Evolutionary conservation across 805 yeast genomes (phyloP), one percentile per base, ranked within the genome.

Genomic region (Candida montana): DNA sequence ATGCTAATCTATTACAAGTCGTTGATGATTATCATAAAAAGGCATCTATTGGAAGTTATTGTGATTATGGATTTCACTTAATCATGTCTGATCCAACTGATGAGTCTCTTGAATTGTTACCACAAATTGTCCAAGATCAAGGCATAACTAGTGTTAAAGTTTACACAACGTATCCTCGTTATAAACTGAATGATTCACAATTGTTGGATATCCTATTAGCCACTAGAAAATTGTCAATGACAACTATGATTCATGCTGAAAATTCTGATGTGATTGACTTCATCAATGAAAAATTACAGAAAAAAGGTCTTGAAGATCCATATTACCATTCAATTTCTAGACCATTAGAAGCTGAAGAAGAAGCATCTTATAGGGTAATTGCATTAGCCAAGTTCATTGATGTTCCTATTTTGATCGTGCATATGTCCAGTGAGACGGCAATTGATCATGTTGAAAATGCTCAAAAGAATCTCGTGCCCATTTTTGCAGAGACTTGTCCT

Each of bases 191-290:
- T 24, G 77, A 72, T 45, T 56, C 61, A 16, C 67, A 70, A 41
- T 46, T 72, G 20, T 46, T 72, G 52, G 62, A 61, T 15, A 61
- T 68, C 5, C 46, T 72, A 47, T 49, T 62, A 15, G 64, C 62
- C 17, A 66, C 68, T 7, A 59, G 75, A 32, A 61, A 63, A 37
- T 49, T 66, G 28, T 66, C 68, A 10, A 63, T 72, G 50, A 72
- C 77, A 7, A 67, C 71, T 1, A 69, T 72, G 74, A 64, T 71
- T 20, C 77, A 72, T 48, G 76, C 77, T n/a, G 77, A 72, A 48
- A 71, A 71, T 51, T 63, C 70, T 36, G 77, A 72, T 42, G 62
- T 72, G 35, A 70, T 72, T 34, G 58, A 59, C 23, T 68, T 64
- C 47, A 57, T 68, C 45, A 65, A 62, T 41, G 65, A 65, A 30